These are phyloP conservation scores for Boletus rufocinnamomeus DNA, from an alignment of 768 basidiomycete species.

Conservation along the genomic window DNA sequence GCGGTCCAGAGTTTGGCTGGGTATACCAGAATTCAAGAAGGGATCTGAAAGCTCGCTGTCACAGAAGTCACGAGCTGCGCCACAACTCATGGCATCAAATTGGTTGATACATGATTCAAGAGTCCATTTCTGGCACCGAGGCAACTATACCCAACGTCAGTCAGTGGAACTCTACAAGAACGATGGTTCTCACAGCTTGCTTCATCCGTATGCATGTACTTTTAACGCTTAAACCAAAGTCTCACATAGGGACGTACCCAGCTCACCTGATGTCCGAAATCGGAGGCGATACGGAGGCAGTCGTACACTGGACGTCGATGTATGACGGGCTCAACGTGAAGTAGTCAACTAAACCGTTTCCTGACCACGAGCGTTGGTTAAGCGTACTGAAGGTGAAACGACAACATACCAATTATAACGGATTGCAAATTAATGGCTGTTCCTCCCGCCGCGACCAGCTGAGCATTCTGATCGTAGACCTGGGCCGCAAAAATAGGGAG, in stretches of 20 bases:
- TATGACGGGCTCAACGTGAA: constrained; percentile 40
- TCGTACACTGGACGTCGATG: constrained; percentile 54
- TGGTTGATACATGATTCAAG: constrained; percentile 58
- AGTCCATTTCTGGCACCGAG: constrained; percentile 62
- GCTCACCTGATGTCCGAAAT: constrained; percentile 15
- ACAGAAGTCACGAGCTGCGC: constrained; percentile 67
- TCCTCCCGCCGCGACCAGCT: constrained; percentile 43
- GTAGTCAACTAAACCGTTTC: constrained; percentile 44
- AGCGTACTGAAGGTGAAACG: background rate
- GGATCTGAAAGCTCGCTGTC: constrained; percentile 38
- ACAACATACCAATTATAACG: constrained; percentile 42
- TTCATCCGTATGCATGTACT: constrained; percentile 43
- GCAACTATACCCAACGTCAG: constrained; percentile 45
- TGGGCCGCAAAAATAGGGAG: constrained; percentile 47
- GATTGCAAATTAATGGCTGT: constrained; percentile 49
- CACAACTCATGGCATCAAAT: constrained; percentile 67
- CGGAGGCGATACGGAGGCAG: constrained; percentile 43
- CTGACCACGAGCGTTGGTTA: constrained; percentile 15
- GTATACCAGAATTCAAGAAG: constrained; percentile 26
- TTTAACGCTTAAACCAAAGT: background rate
- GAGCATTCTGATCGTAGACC: constrained; percentile 46
- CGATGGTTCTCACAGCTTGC: constrained; percentile 31
- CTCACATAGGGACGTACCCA: background rate
- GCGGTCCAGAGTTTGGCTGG: background rate
- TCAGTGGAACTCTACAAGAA: background rate